Base-by-base conservation (phyloP, 139 green algal genomes). In the Tetradesmus obliquus region DNA sequence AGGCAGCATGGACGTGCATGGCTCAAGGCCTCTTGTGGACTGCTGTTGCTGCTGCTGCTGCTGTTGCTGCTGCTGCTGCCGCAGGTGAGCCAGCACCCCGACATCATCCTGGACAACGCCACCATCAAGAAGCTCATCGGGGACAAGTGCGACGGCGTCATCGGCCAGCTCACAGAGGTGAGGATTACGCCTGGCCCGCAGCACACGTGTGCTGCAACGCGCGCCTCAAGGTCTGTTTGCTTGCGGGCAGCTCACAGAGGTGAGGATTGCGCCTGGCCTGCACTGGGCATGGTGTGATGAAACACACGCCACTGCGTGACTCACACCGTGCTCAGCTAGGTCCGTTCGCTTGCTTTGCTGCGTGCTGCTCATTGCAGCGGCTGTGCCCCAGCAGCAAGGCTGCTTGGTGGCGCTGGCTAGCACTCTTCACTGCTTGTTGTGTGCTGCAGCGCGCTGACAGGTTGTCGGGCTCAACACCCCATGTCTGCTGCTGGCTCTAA, bases 131-230 rank as follows among this genome's bases (percentile, higher is more conserved):
- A 96, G 87, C 95, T 99, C 3, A 98, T 99, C 2, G 98, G 97
- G 20, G 90, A 93, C 81, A 95, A 97, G 76, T 99, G 97, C 89
- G 96, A 99, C 82, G 98, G 98, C 24, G 98, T 99, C 32, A 98
- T 99, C n/a, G 98, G 98, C 3, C 98, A 99, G 94, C 93, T 99
- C 9, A 99, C 97, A 22, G 97, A 99, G 96, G 97, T 98, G 91
- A 45, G 32, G 32, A 45, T 45, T 45, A 45, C 10, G 92, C 5
- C 62, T 58, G 3, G 80, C 13, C 22, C 71, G 6, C 85, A 82
- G 53, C 22, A 24, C 72, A 82, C 22, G 22, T 82, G 72, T 82
- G 72, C 22, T 22, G 72, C 22, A 82, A 22, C 22, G 22, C 32
- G 32, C 32, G 32, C 32, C 32, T 45, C 32, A 53, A 54, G 20